Evolutionary conservation across 129 eudicot species (phyloP).

Genomic region (Centella asiatica): DNA sequence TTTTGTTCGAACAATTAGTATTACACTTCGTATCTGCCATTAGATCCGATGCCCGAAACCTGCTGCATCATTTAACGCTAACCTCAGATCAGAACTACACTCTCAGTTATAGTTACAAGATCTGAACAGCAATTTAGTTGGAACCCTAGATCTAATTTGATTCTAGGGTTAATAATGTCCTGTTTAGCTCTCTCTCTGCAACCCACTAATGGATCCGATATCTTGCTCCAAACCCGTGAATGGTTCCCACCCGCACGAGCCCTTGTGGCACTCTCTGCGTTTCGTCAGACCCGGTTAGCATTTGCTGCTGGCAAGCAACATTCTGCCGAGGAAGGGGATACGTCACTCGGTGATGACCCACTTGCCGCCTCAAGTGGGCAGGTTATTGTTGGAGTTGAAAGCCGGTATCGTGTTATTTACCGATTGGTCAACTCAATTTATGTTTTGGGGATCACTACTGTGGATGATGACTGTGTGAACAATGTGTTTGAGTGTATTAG

Average conservation of each 20-base stretch:
- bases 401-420: constrained; percentile 74
- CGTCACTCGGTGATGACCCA: constrained; percentile 77
- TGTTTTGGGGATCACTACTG: constrained; percentile 64
- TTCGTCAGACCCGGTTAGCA: constrained; percentile 71
- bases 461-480: constrained; percentile 47
- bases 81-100: no score
- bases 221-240: constrained; percentile 91
- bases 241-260: constrained; percentile 99
- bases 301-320: constrained; percentile 51
- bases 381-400: constrained; percentile 77
- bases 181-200: constrained; percentile 88
- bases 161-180: constrained; percentile 46
- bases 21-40: no score
- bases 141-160: constrained; percentile 19
- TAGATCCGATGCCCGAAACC: no score
- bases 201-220: constrained; percentile 83
- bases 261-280: constrained; percentile 77
- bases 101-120: no score
- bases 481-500: constrained; percentile 82
- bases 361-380: constrained; percentile 95
- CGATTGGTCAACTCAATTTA: constrained; percentile 68
- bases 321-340: constrained; percentile 33
- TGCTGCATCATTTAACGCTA: no score
- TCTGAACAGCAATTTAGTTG: constrained; percentile 5
- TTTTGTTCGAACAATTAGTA: no score